Base-by-base conservation (phyloP, 805 yeast genomes). In the Starmera caribaea region DNA sequence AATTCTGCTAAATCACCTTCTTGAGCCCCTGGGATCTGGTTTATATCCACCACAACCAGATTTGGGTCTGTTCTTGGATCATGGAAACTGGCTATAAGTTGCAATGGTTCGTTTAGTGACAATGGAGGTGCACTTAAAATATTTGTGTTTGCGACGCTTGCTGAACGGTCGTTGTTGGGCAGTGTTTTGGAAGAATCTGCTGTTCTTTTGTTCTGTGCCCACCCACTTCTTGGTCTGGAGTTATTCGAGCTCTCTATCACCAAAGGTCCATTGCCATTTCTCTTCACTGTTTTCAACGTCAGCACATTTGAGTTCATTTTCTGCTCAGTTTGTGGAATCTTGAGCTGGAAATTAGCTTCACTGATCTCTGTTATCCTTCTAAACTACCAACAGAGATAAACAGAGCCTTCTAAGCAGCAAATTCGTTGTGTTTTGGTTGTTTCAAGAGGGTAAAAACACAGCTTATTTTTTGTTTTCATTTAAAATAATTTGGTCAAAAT, bases 1-100 rank as follows among this genome's bases (percentile, higher is more conserved):
- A 83, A 50, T 55, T 86, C 94, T 16, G 86, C 89, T 8, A 85
- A 59, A 51, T 82, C 85, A 14, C 95, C 96, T n/a, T 69, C 76
- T 39, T 65, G 64, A 1, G 84, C 73, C 1, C 81, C 82, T 0
- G 85, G 81, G 0, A 85, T 46, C 4, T 74, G 61, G 0, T 64
- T 51, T 15, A 78, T 58, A 51, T 86, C 89, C 2, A 88, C 51
- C 35, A 81, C 56, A 3, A 88, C 83, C 30, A 74, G 75, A 30
- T 77, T 79, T 2, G 63, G 34, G 1, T 79, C 74, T 1, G 71
- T 65, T 17, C 85, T 61, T 4, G 73, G 48, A 45, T 88, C 96
- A 53, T 89, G 97, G 48, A 84, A 63, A 1, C 54, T 44, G 0
- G 54, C 48, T 0, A 40, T 41, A 15, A 54, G 39, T 7, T 26